phyloP scores from a whole-genome alignment of 176 grass and related monocot species.

The Triticum timopheevii region DNA sequence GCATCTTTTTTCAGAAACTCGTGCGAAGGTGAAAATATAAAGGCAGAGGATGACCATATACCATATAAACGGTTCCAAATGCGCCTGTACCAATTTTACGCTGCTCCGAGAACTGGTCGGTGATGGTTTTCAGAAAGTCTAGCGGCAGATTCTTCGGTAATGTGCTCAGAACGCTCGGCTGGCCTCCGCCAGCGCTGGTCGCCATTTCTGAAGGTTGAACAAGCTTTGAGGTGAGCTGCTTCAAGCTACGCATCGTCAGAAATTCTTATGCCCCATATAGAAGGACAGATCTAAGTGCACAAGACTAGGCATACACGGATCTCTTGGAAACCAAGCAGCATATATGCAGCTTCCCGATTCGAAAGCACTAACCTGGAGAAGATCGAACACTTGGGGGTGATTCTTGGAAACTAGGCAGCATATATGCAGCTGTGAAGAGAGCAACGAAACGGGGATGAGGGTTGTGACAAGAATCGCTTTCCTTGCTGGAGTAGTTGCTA shows the following conservation, averaged over 20 bases:
- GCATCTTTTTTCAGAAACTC: background rate
- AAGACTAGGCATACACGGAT: background rate
- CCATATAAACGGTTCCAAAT: constrained; percentile 34
- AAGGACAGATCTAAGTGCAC: background rate
- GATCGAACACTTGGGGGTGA: background rate
- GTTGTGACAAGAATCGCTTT: background rate
- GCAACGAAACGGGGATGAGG: background rate
- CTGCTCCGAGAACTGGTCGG: background rate
- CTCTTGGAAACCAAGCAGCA: background rate
- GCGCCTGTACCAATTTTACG: constrained; percentile 12
- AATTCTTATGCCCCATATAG: background rate
- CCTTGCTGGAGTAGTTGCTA: background rate
- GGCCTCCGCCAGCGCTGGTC: background rate
- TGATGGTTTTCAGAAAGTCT: constrained; percentile 22
- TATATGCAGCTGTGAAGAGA: background rate
- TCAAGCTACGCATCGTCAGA: background rate
- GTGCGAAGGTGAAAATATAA: fast-evolving
- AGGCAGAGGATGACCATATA: background rate
- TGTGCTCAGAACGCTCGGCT: constrained; percentile 17
- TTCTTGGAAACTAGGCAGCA: too few relatives aligned
- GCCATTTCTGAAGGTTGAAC: constrained; percentile 2
- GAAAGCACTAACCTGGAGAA: constrained; percentile 8
- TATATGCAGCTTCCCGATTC: background rate
- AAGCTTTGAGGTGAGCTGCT: background rate
- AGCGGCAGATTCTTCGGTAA: constrained; percentile 7